Base-by-base conservation (phyloP, 192 early-diverging fungal species). In the Paraglomus occultum region DNA sequence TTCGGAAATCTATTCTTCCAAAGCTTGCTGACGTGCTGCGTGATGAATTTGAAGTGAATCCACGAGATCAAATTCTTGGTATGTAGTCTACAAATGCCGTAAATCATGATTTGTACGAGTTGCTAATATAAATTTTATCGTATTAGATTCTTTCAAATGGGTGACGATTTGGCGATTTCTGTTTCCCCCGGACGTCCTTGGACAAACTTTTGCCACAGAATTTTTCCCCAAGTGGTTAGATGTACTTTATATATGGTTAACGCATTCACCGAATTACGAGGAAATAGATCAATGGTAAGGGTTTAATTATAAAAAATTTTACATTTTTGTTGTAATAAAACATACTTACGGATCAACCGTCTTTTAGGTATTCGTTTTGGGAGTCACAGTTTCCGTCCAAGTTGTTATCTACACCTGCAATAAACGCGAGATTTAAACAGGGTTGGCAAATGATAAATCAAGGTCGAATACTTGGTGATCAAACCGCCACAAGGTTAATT, bases 151-250 rank as follows among this genome's bases (percentile, higher is more conserved):
- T 2, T 75, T 95, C 12, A 64, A 83, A 2, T 83, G 82, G 59
- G 80, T 89, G 6, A 64, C 93, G 39, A 71, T 73, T 23, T 95
- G 92, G 91, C 67, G 83, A 10, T 62, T 68, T n/a, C 51, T 87
- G 31, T 71, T 90, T 12, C 79, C 85, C 0, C 66, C 70, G 31
- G 77, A 76, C 1, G 68, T 88, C 0, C 77, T 92, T 48, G 78
- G 77, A 10, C 81, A 87, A 62, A 64, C 92, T 39, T 53, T 92
- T 5, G 86, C 87, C 55, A 87, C 86, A 45, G 92, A 92, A 62
- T 90, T 95, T 63, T 94, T 94, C 68, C 84, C 87, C 11, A 86
- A 89, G 62, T 95, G 94, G 92, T 78, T 88, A 9, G 61, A 81
- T 58, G 82, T 85, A 6, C 77, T 94, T 7, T 85, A 87, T 73